Base-by-base conservation (phyloP, 441 rosid species). In the Eutrema salsugineum region DNA sequence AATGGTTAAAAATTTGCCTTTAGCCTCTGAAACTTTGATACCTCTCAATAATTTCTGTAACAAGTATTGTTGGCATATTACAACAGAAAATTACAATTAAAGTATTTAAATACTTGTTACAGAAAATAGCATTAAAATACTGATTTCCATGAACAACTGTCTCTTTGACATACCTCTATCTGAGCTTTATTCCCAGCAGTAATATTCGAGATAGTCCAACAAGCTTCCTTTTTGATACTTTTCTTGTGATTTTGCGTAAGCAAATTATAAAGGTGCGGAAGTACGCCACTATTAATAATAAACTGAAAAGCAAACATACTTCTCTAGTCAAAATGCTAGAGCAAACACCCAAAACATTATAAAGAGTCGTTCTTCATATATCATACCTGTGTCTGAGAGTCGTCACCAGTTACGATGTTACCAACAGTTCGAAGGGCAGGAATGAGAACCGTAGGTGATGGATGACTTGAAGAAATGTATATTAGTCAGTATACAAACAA, bases 171-270 rank as follows among this genome's bases (percentile, higher is more conserved):
- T 77, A 84, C 90, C 90, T 86, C 86, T 69, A 86, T 86, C 68
- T 86, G 90, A 76, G 35, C 50, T 79, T 59, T 81, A 66, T 81
- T 86, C 47, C 90, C 90, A 47, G 90, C 90, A 59, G 90, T 84
- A 53, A 86, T 84, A 81, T 86, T 86, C 39, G 90, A 86, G 70
- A 86, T 83, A 28, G 90, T 82, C 90, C 90, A 86, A 76, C 90
- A 86, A 66, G 90, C 90, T 77, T 86, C 90, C 38, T 86, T 86
- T 76, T 82, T 84, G 2, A 86, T 84, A 75, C 88, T 84, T 74
- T 86, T 84, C 78, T 84, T 86, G 80, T 82, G 86, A 77, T 82
- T 86, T 79, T 79, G 85, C n/a, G 83, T 68, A 43, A 84, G 84
- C 74, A 84, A 82, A 79, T 81, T 83, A 62, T 79, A 78, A 24